Conservation (phyloP, 345 rosid genomes). For the Laguncularia racemosa region DNA sequence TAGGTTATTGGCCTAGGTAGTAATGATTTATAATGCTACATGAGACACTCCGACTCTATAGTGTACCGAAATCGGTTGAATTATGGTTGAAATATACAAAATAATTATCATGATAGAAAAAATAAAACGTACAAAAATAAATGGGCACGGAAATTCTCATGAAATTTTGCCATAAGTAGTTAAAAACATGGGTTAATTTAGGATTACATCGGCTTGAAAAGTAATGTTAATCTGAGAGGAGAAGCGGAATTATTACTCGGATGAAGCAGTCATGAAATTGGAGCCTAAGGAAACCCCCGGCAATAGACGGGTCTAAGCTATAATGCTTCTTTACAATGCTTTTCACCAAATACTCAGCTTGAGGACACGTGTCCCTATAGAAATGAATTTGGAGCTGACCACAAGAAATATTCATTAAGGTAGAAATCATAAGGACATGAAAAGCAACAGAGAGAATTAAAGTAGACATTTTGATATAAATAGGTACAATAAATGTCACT, state of each 20-base stretch:
- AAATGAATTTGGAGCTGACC: constrained; percentile 9
- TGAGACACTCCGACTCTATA: too few species aligned
- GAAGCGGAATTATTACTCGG: not conserved
- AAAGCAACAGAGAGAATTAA: not conserved
- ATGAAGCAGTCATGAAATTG: constrained; percentile 18
- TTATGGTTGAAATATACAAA: too few species aligned
- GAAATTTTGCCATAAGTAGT: too few species aligned
- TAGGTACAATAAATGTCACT: too few species aligned
- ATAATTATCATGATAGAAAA: too few species aligned
- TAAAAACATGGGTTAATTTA: not conserved
- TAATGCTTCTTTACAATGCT: constrained; percentile 1
- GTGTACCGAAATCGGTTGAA: too few species aligned
- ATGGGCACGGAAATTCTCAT: too few species aligned
- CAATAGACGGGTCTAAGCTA: constrained; percentile 10
- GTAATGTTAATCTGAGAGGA: not conserved
- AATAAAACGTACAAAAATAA: too few species aligned
- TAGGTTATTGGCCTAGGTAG: too few species aligned
- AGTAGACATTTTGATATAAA: too few species aligned
- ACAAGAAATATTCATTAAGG: not conserved
- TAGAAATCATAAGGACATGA: not conserved
- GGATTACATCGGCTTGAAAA: not conserved
- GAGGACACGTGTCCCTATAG: constrained; percentile 12
- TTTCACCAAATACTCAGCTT: constrained; percentile 13
- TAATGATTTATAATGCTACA: too few species aligned
- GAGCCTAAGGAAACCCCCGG: constrained; percentile 14